A percentile compares a stretch with the other conserved stretches of the same genome.
Conservation (phyloP, 2,329 filamentous ascomycete species). For the Dothideomycetidae sp. region DNA sequence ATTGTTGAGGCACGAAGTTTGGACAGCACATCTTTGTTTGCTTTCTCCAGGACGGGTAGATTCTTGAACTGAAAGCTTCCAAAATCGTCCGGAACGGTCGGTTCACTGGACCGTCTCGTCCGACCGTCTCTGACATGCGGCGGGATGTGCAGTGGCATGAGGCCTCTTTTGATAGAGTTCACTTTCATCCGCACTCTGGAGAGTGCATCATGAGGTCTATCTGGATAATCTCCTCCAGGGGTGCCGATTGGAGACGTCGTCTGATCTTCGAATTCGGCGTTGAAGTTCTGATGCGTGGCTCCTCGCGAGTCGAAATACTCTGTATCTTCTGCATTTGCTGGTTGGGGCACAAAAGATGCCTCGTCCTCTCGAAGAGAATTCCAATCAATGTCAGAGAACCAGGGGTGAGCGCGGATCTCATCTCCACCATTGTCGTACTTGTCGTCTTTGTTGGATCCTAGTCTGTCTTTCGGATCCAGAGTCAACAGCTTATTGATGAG, state of each 20-base stretch:
- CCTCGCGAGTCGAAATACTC: constrained; percentile 94
- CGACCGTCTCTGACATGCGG: constrained; percentile 89
- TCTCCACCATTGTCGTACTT: constrained; percentile 72
- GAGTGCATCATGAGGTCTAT: constrained; percentile 86
- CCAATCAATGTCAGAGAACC: constrained; percentile 84
- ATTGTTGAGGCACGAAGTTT: constrained; percentile 86
- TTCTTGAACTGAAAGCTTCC: constrained; percentile 97
- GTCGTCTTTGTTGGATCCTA: constrained; percentile 76
- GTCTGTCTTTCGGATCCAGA: constrained; percentile 62
- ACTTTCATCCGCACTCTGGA: constrained; percentile 80
- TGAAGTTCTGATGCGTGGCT: constrained; percentile 81
- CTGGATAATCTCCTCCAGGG: constrained; percentile 63
- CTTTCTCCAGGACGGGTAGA: constrained; percentile 86
- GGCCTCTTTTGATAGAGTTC: constrained; percentile 68
- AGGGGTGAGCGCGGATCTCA: constrained; percentile 78
- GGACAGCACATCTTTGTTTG: constrained; percentile 97
- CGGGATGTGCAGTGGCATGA: constrained; percentile 93
- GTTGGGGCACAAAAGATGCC: constrained; percentile 83
- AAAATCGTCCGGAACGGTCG: constrained; percentile 80
- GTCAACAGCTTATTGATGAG: constrained; percentile 87
- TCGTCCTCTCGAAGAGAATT: constrained; percentile 84
- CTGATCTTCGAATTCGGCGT: constrained; percentile 88
- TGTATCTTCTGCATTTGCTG: constrained; percentile 89
- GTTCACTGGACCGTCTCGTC: constrained; percentile 78
- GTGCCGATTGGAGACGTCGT: constrained; percentile 55